Conservation (phyloP, 2,329 filamentous ascomycete genomes). For the Hymenoscyphus infarciens region DNA sequence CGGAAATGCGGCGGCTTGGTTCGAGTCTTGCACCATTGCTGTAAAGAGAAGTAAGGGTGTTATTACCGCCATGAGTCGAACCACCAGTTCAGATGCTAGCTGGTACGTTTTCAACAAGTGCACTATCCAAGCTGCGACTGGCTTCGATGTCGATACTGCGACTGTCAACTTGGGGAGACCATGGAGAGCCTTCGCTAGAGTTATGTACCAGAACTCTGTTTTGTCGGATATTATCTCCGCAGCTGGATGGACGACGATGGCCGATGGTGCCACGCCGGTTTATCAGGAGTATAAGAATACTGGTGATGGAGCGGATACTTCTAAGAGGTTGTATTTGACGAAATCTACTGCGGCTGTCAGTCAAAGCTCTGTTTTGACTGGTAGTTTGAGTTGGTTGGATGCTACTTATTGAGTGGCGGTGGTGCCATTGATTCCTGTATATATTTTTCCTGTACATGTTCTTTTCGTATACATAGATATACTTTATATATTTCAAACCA, state of each 20-base stretch:
- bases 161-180: constrained; percentile 48
- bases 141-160: constrained; percentile 5
- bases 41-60: constrained; percentile 36
- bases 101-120: constrained; percentile 53
- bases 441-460: not conserved
- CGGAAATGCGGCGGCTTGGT: constrained; percentile 51
- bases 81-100: constrained; percentile 24
- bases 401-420: not conserved
- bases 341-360: not conserved
- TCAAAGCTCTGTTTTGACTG: not conserved
- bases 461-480: not conserved
- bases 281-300: not conserved
- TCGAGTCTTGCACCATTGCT: constrained; percentile 40
- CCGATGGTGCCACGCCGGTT: constrained; percentile 7
- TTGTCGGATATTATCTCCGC: constrained; percentile 4
- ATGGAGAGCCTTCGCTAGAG: constrained; percentile 46
- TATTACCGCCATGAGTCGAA: constrained; percentile 43
- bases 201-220: constrained; percentile 37
- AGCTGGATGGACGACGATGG: constrained; percentile 6
- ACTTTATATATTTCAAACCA: not conserved
- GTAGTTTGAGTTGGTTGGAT: not conserved
- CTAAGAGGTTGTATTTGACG: not conserved
- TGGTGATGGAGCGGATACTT: not conserved
- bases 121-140: constrained; percentile 20
- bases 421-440: not conserved